Evolutionary conservation across 768 basidiomycete genomes (phyloP).

Genomic region (Exidia glandulosa): DNA sequence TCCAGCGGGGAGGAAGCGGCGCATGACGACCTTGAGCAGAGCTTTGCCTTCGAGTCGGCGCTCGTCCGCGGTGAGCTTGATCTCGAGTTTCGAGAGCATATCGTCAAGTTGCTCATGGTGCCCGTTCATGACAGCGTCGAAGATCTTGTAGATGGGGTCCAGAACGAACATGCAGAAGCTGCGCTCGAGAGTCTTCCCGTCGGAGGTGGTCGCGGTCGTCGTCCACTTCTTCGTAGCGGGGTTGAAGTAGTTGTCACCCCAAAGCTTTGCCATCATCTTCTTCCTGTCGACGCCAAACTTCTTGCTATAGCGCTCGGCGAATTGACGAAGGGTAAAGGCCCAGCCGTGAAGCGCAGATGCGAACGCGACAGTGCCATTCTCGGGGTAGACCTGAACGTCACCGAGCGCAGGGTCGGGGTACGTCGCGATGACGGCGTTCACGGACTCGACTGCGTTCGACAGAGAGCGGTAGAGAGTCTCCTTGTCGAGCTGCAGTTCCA

Average conservation of each 20-base stretch:
- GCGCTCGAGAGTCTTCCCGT: conserved; percentile 33
- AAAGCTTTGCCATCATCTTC: conserved; percentile 39
- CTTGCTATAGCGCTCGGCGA: conserved; percentile 38
- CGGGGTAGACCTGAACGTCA: conserved; percentile 40
- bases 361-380: conserved; percentile 41
- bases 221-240: conserved; percentile 45
- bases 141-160: conserved; percentile 43
- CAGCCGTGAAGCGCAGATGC: conserved; percentile 44
- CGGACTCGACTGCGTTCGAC: conserved; percentile 40
- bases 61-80: conserved; percentile 34
- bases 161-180: conserved; percentile 43
- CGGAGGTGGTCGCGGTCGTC: conserved; percentile 28
- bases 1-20: conserved; percentile 42
- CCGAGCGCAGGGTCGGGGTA: conserved; percentile 36
- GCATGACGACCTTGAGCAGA: conserved; percentile 39
- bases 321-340: conserved; percentile 42
- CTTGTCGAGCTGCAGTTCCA: conserved; percentile 41
- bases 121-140: conserved; percentile 42
- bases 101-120: conserved; percentile 35
- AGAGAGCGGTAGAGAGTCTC: conserved; percentile 43
- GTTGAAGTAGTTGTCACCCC: conserved; percentile 48
- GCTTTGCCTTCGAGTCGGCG: conserved; percentile 39
- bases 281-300: conserved; percentile 42
- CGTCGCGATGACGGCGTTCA: conserved; percentile 42
- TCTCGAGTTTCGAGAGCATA: conserved; percentile 38